Conservation (phyloP, 805 yeast species). For the Pichia thaimueangensis region DNA sequence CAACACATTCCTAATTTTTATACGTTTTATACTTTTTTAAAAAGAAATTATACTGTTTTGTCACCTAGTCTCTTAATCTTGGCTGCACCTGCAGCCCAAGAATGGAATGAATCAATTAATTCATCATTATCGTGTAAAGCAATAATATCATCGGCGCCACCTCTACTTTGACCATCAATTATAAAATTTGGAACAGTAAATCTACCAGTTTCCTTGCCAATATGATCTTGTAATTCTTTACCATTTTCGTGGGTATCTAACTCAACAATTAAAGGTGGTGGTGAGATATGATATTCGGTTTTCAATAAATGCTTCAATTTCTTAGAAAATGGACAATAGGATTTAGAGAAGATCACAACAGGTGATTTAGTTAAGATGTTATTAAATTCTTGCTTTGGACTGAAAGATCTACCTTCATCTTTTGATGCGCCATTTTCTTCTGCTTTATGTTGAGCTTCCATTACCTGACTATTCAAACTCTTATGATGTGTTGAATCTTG, state of each 20-base stretch:
- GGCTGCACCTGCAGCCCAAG: conserved; percentile 58
- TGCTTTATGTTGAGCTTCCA: conserved; percentile 10
- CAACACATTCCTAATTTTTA: too few relatives aligned
- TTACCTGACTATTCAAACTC: conserved; percentile 1
- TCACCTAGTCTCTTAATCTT: conserved; percentile 35
- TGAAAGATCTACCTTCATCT: conserved; percentile 27
- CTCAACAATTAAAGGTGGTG: conserved; percentile 70
- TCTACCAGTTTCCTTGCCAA: conserved; percentile 66
- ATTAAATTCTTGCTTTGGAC: conserved; percentile 47
- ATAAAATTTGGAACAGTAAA: conserved; percentile 86
- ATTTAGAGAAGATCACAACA: conserved; percentile 54
- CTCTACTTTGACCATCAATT: conserved; percentile 67
- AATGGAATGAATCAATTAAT: conserved; percentile 43
- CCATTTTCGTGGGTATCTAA: conserved; percentile 79
- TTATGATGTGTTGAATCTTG: neutral
- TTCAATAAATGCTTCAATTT: conserved; percentile 60
- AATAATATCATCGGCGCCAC: conserved; percentile 82
- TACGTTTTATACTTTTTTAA: too few relatives aligned
- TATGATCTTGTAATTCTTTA: conserved; percentile 61
- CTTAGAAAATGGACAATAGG: conserved; percentile 72
- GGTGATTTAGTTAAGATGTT: conserved; percentile 58
- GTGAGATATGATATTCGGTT: conserved; percentile 62
- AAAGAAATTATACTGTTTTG: too few relatives aligned
- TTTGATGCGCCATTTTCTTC: conserved; percentile 5
- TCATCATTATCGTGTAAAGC: conserved; percentile 51